Evolutionary conservation across 1,284 basidiomycete genomes (phyloP).

Genomic region (Kalmanozyma brasiliensis): DNA sequence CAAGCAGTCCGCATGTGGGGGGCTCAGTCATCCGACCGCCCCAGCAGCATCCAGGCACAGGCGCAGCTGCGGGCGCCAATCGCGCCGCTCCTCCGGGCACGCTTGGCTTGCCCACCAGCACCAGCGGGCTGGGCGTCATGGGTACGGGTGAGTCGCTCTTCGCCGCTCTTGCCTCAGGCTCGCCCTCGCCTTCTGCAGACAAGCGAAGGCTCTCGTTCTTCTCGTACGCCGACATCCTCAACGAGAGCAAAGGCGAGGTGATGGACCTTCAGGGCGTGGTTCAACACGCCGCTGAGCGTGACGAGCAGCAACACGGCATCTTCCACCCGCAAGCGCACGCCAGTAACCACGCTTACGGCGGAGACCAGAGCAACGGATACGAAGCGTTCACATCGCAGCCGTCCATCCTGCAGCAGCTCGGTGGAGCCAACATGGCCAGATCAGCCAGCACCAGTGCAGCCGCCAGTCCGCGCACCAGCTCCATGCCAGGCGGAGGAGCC

Average conservation of each 20-base stretch:
- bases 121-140: conserved; percentile 47
- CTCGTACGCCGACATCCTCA: conserved; percentile 63
- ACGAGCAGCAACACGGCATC: conserved; percentile 50
- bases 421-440: conserved; percentile 34
- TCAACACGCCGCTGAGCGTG: conserved; percentile 41
- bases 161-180: conserved; percentile 39
- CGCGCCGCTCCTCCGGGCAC: conserved; percentile 21
- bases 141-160: conserved; percentile 36
- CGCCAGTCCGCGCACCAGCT: conserved; percentile 27
- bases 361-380: conserved; percentile 13
- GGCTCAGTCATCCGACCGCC: conserved; percentile 28
- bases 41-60: conserved; percentile 34
- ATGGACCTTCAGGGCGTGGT: conserved; percentile 55
- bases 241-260: conserved; percentile 57
- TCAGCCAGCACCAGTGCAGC: conserved; percentile 43
- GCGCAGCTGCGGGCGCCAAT: conserved; percentile 11
- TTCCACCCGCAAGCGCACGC: conserved; percentile 10
- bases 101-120: conserved; percentile 21
- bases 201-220: conserved; percentile 63
- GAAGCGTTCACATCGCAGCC: conserved; percentile 36
- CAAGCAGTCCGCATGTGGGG: conserved; percentile 32
- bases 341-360: neutral
- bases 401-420: conserved; percentile 48
- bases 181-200: conserved; percentile 43
- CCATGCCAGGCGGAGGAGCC: neutral